Conservation (phyloP, 768 basidiomycete species). For the Plicaturopsis crispa region DNA sequence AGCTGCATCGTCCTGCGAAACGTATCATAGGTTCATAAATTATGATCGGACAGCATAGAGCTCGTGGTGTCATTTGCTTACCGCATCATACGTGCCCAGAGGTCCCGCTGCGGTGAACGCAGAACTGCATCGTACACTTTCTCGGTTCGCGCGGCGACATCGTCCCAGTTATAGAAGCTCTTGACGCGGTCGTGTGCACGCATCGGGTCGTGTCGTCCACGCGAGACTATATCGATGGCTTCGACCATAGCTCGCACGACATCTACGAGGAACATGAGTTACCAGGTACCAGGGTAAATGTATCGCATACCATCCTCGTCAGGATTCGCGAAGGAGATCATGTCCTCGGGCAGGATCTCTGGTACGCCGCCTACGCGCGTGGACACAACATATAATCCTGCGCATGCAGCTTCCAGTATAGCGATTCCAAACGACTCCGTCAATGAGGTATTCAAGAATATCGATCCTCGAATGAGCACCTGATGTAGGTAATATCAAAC, state of each 20-base stretch:
- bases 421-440: constrained; percentile 97
- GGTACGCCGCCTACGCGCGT: constrained; percentile 95
- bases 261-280: constrained; percentile 36
- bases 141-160: constrained; percentile 77
- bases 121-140: constrained; percentile 71
- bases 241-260: constrained; percentile 77
- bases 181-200: constrained; percentile 71
- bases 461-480: constrained; percentile 82
- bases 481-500: constrained; percentile 17
- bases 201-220: constrained; percentile 66
- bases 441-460: constrained; percentile 92
- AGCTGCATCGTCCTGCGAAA: constrained; percentile 59
- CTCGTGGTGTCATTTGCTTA: constrained; percentile 21
- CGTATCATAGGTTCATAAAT: constrained; percentile 1
- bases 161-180: constrained; percentile 82
- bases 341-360: constrained; percentile 87
- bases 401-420: constrained; percentile 94
- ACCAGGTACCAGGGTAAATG: constrained; percentile 1
- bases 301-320: constrained; percentile 77
- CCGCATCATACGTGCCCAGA: constrained; percentile 77
- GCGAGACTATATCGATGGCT: constrained; percentile 64
- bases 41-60: neutral
- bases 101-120: constrained; percentile 48
- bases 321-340: constrained; percentile 93
- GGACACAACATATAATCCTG: constrained; percentile 89